Evolutionary conservation across 441 rosid species (phyloP).

Genomic region (Biscutella laevigata): DNA sequence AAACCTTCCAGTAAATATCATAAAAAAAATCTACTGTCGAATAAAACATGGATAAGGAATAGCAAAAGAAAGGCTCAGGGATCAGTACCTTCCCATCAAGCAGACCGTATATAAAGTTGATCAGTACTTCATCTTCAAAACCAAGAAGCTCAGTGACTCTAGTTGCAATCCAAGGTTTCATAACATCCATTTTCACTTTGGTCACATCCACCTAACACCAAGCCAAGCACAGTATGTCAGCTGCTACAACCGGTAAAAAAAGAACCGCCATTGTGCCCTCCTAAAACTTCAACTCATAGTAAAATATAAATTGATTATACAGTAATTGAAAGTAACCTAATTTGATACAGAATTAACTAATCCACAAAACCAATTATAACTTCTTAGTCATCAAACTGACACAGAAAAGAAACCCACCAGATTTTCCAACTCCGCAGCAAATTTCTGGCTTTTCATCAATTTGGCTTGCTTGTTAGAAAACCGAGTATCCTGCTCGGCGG

Average conservation of each 20-base stretch:
- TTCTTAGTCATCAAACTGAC: too few species aligned
- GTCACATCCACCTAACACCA: slow-evolving; percentile 64
- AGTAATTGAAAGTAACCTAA: neutral
- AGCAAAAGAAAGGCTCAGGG: neutral
- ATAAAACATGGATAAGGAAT: neutral
- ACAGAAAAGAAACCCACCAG: slow-evolving; percentile 46
- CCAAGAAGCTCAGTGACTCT: slow-evolving; percentile 95
- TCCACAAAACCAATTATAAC: too few species aligned
- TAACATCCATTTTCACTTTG: slow-evolving; percentile 91
- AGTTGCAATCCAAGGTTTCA: slow-evolving; percentile 90
- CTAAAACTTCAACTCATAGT: neutral
- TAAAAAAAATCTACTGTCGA: neutral
- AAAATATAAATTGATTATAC: neutral
- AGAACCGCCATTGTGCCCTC: neutral
- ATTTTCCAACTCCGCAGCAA: slow-evolving; percentile 75
- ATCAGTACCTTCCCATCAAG: slow-evolving; percentile 75
- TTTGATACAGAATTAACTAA: neutral
- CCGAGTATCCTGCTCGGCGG: slow-evolving; percentile 96
- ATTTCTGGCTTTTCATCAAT: slow-evolving; percentile 87
- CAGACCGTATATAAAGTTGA: slow-evolving; percentile 87
- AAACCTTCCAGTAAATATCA: neutral
- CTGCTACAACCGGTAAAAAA: neutral
- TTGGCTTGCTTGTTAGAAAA: slow-evolving; percentile 98
- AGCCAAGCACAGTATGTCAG: neutral
- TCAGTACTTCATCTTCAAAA: slow-evolving; percentile 94